Conservation (phyloP, 257 asterid genomes). For the Fraxinus americana region DNA sequence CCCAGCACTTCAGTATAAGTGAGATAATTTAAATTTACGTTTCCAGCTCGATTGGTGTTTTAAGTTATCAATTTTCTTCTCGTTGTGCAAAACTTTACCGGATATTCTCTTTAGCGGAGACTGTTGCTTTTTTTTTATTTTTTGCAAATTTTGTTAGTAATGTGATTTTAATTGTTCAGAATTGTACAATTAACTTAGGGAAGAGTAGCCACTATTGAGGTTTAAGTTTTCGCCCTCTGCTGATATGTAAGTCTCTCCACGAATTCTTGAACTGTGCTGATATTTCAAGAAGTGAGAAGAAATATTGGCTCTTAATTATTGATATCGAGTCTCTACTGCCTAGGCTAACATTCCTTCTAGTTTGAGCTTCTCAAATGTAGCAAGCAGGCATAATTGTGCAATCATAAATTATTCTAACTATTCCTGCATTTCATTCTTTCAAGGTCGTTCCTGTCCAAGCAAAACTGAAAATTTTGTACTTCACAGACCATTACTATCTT, state of each 20-base stretch:
- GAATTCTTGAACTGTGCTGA: slow-evolving; percentile 14
- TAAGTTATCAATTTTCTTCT: slow-evolving; percentile 4
- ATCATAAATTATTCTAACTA: not conserved
- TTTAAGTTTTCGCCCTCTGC: slow-evolving; percentile 21
- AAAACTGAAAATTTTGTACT: not conserved
- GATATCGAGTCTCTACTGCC: not conserved
- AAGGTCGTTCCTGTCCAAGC: not conserved
- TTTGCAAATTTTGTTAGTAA: not conserved
- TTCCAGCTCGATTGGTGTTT: slow-evolving; percentile 16
- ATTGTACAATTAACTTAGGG: slow-evolving; percentile 1
- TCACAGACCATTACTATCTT: slow-evolving; percentile 10
- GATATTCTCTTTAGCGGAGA: not conserved
- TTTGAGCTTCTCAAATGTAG: slow-evolving; percentile 15
- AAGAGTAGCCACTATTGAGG: not conserved
- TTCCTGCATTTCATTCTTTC: not conserved
- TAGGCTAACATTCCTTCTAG: not conserved
- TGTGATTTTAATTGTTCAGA: slow-evolving; percentile 18
- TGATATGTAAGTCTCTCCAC: not conserved
- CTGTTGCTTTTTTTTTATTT: slow-evolving; percentile 18
- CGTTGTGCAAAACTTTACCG: not conserved
- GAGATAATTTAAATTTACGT: not conserved
- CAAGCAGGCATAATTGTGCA: slow-evolving; percentile 24
- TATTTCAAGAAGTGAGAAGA: slow-evolving; percentile 7
- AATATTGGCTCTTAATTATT: slow-evolving; percentile 16
- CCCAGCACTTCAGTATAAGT: slow-evolving; percentile 7